Evolutionary conservation across 1,139 yeast species (phyloP).

Genomic region (Candida sp.): DNA sequence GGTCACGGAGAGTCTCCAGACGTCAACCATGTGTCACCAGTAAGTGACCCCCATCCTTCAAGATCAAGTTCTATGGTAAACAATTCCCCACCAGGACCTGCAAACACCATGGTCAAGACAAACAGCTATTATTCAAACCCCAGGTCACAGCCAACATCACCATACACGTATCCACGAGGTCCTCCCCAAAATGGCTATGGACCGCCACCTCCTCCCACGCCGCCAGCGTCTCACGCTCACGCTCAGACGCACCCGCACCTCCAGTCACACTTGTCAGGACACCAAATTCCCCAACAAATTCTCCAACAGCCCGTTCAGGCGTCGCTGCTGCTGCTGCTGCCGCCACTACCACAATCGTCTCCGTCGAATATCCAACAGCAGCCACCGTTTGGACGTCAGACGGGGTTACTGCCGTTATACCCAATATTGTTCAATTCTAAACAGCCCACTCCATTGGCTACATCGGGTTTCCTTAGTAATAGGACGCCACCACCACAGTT

Average conservation of each 20-base stretch:
- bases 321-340: not conserved
- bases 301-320: not conserved
- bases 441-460: not conserved
- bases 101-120: not conserved
- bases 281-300: not conserved
- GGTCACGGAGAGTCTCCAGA: not conserved
- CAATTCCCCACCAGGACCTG: not conserved
- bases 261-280: not conserved
- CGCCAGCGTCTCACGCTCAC: too few species aligned
- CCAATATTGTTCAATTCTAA: not conserved
- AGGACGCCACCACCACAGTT: conserved; percentile 5
- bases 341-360: not conserved
- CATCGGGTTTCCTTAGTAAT: not conserved
- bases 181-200: not conserved
- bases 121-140: not conserved
- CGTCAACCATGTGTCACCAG: not conserved
- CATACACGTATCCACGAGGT: conserved; percentile 1
- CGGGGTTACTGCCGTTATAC: not conserved
- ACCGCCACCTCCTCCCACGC: not conserved
- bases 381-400: not conserved
- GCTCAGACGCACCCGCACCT: conserved; percentile 1
- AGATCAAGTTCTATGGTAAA: not conserved
- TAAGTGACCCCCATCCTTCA: not conserved
- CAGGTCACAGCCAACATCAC: conserved; percentile 3
- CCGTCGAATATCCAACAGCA: not conserved